A percentile compares a stretch with the other conserved stretches of the same genome.
Evolutionary conservation across 495 filamentous ascomycete species (phyloP).

Genomic region (Pseudevernia furfuracea): DNA sequence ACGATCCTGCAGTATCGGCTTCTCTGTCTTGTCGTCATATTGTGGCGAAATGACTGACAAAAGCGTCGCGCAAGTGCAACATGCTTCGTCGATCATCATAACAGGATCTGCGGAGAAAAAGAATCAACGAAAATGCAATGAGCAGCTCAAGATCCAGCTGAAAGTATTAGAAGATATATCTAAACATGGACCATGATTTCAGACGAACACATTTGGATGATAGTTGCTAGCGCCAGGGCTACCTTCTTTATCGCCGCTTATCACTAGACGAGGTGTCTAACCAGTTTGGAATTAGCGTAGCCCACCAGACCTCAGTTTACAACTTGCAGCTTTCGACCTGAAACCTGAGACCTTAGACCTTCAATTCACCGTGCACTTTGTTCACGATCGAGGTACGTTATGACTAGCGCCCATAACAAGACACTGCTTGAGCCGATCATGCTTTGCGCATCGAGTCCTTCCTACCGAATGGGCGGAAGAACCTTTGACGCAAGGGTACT

Average conservation of each 20-base stretch:
- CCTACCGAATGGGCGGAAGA: slow-evolving; percentile 41
- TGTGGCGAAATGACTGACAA: slow-evolving; percentile 38
- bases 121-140: not conserved
- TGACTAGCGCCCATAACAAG: not conserved
- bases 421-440: not conserved
- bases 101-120: not conserved
- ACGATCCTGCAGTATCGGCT: slow-evolving; percentile 44
- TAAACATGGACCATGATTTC: not conserved
- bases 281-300: not conserved
- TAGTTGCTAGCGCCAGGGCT: not conserved
- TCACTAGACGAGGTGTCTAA: slow-evolving; percentile 9
- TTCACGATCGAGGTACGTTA: slow-evolving; percentile 14
- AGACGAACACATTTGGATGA: not conserved
- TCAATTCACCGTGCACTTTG: not conserved
- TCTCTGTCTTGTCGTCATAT: slow-evolving; percentile 46
- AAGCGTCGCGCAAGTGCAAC: slow-evolving; percentile 58
- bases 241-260: not conserved
- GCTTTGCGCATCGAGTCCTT: not conserved
- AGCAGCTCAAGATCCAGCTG: not conserved
- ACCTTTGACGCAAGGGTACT: slow-evolving; percentile 84
- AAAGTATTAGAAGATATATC: not conserved
- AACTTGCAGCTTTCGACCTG: not conserved
- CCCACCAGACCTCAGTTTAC: slow-evolving; percentile 10
- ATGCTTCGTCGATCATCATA: slow-evolving; percentile 36
- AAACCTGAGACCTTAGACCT: not conserved